Percentiles rank a stretch among this genome's conserved stretches.
phyloP scores from a whole-genome alignment of 1,139 yeast genomes.

The Suhomyces yuchorum region DNA sequence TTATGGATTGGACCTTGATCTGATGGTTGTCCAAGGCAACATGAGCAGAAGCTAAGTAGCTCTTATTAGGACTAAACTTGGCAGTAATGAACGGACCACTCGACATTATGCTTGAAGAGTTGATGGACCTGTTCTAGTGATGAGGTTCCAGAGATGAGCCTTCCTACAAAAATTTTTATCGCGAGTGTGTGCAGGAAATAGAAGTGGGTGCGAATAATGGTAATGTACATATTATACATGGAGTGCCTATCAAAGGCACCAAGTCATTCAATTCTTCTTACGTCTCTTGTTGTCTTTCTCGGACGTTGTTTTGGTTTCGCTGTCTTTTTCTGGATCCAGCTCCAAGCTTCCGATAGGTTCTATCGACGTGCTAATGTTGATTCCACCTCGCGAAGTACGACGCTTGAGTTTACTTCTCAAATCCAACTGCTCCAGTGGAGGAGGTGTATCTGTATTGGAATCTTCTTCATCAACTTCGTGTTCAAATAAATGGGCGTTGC shows the following conservation, averaged over 20 bases:
- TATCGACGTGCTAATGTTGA: conserved; percentile 16
- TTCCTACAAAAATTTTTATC: conserved; percentile 11
- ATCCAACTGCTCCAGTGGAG: conserved; percentile 8
- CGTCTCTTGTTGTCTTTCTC: conserved; percentile 12
- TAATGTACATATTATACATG: conserved; percentile 1
- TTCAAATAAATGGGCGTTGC: conserved; percentile 32
- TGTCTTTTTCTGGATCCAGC: conserved; percentile 2
- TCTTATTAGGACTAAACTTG: conserved; percentile 57
- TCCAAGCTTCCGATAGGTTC: conserved; percentile 8
- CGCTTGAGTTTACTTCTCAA: conserved; percentile 22
- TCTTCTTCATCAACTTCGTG: conserved; percentile 32
- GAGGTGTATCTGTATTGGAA: conserved; percentile 15
- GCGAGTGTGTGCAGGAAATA: conserved; percentile 8
- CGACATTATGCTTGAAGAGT: conserved; percentile 8
- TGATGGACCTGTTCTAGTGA: conserved; percentile 2
- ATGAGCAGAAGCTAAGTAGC: conserved; percentile 65
- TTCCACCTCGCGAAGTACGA: conserved; percentile 33
- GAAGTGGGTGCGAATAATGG: neutral
- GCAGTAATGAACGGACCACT: conserved; percentile 33
- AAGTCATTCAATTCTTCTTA: conserved; percentile 6
- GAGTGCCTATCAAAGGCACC: conserved; percentile 5
- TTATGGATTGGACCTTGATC: conserved; percentile 62
- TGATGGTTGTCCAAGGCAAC: conserved; percentile 76
- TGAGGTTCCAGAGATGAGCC: conserved; percentile 10
- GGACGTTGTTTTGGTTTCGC: neutral